phyloP scores from a whole-genome alignment of 148 eudicot genomes.

The Selenicereus undatus region DNA sequence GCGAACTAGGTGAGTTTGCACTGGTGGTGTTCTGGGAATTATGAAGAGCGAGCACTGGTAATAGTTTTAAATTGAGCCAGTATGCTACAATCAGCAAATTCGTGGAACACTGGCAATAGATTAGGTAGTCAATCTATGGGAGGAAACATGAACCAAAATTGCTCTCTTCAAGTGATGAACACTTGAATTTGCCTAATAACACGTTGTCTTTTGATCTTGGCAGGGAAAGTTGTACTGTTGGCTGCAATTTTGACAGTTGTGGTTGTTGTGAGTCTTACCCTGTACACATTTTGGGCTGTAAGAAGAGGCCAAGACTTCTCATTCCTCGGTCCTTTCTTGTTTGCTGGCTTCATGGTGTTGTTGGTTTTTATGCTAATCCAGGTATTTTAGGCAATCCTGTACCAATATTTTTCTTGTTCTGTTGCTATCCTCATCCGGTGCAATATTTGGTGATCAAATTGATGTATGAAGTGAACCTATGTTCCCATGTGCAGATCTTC shows the following conservation, averaged over 20 bases:
- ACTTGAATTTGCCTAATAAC: not conserved
- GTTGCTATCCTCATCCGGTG: not conserved
- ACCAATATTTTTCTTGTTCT: not conserved
- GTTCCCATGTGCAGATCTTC: conserved; percentile 32
- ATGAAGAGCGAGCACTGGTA: not conserved
- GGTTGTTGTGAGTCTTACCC: conserved; percentile 34
- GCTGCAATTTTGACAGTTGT: conserved; percentile 45
- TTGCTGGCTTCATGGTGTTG: conserved; percentile 38
- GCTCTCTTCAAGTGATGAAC: not conserved
- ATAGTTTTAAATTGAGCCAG: not conserved
- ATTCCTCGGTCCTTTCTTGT: conserved; percentile 44
- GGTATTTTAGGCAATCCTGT: conserved; percentile 14
- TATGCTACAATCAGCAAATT: not conserved
- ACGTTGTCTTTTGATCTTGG: not conserved
- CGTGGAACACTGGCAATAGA: too few species aligned
- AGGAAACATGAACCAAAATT: too few species aligned
- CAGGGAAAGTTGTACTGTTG: conserved; percentile 40
- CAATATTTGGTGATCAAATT: not conserved
- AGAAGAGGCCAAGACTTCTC: conserved; percentile 43
- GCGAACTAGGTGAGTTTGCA: too few species aligned
- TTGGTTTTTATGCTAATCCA: conserved; percentile 42
- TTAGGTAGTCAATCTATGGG: too few species aligned
- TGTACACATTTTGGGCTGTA: conserved; percentile 48
- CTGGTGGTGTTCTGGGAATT: too few species aligned
- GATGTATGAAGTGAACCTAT: not conserved